A percentile compares a stretch with the other conserved stretches of the same genome.
Evolutionary conservation across 345 rosid genomes (phyloP).

Genomic region (Euphorbia tirucalli): DNA sequence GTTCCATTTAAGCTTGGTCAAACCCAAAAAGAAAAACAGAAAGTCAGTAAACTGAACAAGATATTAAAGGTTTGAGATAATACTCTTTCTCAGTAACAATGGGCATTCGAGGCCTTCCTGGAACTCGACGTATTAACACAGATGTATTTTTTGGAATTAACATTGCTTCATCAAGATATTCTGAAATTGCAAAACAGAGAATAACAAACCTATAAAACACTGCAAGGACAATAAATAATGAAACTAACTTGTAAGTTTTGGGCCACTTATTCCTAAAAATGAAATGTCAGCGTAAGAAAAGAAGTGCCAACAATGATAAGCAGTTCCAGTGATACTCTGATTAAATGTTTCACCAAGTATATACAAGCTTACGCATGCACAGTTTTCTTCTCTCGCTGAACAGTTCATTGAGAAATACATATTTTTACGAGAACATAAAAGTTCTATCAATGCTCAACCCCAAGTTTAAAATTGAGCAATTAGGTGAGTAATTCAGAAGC

Average conservation of each 20-base stretch:
- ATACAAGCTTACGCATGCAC: background rate
- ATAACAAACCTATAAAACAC: conserved; percentile 42
- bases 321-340: background rate
- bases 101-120: conserved; percentile 95
- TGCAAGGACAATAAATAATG: conserved; percentile 24
- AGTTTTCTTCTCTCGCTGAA: background rate
- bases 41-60: conserved; percentile 18
- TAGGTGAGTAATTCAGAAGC: conserved; percentile 4
- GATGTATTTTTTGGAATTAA: conserved; percentile 96
- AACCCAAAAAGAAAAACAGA: conserved; percentile 11
- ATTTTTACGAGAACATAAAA: background rate
- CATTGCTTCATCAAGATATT: conserved; percentile 92
- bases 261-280: conserved; percentile 4
- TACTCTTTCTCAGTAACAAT: conserved; percentile 88
- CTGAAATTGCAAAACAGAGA: conserved; percentile 75
- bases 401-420: background rate
- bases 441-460: background rate
- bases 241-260: conserved; percentile 15
- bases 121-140: conserved; percentile 96
- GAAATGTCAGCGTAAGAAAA: background rate
- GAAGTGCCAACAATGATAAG: background rate
- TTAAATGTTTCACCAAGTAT: background rate
- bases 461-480: background rate
- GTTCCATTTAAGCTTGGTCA: conserved; percentile 6
- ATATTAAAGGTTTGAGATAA: conserved; percentile 51